These are phyloP conservation scores for Metarhizium humberi DNA, from an alignment of 2,329 filamentous ascomycete genomes.

Conservation along the genomic window DNA sequence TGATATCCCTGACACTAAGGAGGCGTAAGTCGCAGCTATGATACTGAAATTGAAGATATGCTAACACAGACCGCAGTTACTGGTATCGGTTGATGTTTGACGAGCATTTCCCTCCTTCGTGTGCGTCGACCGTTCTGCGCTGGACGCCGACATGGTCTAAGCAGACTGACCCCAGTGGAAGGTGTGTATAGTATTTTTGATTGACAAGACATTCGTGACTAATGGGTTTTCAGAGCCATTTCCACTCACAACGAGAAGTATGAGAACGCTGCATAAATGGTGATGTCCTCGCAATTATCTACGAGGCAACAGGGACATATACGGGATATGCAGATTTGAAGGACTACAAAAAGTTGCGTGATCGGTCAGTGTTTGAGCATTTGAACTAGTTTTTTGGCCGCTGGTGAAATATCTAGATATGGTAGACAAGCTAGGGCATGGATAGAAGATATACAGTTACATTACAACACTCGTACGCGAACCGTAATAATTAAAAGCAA, in stretches of 20 bases:
- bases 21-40: conserved; percentile 53
- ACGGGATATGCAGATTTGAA: neutral
- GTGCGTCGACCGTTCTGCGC: conserved; percentile 85
- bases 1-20: conserved; percentile 93
- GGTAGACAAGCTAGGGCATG: neutral
- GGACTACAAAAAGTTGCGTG: neutral
- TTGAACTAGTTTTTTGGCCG: neutral
- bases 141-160: conserved; percentile 98
- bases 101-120: conserved; percentile 90
- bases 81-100: conserved; percentile 99
- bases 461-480: neutral
- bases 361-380: neutral
- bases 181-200: conserved; percentile 36
- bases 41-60: neutral
- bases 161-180: conserved; percentile 89
- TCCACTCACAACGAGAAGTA: conserved; percentile 69
- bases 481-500: too few species aligned
- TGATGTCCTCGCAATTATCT: neutral
- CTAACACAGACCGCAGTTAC: conserved; percentile 45
- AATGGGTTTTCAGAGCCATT: conserved; percentile 51
- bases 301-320: neutral
- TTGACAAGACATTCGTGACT: conserved; percentile 8
- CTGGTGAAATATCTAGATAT: neutral
- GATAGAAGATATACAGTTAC: neutral
- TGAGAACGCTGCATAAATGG: conserved; percentile 32